Percentiles rank a stretch among this genome's conserved stretches.
These are phyloP conservation scores for Solanum hybrid DNA, from an alignment of 305 asterid species.

Conservation along the genomic window DNA sequence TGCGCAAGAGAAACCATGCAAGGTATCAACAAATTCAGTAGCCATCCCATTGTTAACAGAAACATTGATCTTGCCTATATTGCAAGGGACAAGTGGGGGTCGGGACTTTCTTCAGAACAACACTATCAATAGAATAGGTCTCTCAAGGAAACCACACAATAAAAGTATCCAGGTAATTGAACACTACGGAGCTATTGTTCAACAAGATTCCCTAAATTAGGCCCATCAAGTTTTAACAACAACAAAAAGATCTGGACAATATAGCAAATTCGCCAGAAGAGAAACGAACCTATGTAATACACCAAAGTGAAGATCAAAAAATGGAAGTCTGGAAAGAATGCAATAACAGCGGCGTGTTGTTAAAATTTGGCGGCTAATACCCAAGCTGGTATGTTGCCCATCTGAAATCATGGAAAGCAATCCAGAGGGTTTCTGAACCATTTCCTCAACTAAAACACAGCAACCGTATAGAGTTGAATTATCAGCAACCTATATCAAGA, in stretches of 20 bases:
- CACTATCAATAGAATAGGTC: background rate
- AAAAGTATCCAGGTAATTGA: background rate
- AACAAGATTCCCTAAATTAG: background rate
- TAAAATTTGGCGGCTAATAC: constrained; percentile 66
- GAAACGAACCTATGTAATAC: constrained; percentile 66
- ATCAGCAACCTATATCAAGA: constrained; percentile 37
- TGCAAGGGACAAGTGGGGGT: background rate
- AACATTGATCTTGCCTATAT: background rate
- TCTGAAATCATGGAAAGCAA: constrained; percentile 76
- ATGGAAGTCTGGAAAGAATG: constrained; percentile 91
- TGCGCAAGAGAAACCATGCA: background rate
- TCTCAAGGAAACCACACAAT: background rate
- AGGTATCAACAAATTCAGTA: background rate
- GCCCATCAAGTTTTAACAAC: background rate
- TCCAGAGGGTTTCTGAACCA: constrained; percentile 82
- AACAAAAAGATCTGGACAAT: background rate
- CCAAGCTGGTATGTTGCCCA: constrained; percentile 39
- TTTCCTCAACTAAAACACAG: constrained; percentile 94
- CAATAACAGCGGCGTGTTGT: constrained; percentile 97
- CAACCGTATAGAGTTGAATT: constrained; percentile 95
- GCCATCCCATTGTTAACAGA: background rate
- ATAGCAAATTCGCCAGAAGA: background rate
- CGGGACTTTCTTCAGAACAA: background rate
- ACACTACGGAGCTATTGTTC: background rate
- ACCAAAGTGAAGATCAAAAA: constrained; percentile 91